Base-by-base conservation (phyloP, 2,329 filamentous ascomycete genomes). In the Exserohilum turcica region DNA sequence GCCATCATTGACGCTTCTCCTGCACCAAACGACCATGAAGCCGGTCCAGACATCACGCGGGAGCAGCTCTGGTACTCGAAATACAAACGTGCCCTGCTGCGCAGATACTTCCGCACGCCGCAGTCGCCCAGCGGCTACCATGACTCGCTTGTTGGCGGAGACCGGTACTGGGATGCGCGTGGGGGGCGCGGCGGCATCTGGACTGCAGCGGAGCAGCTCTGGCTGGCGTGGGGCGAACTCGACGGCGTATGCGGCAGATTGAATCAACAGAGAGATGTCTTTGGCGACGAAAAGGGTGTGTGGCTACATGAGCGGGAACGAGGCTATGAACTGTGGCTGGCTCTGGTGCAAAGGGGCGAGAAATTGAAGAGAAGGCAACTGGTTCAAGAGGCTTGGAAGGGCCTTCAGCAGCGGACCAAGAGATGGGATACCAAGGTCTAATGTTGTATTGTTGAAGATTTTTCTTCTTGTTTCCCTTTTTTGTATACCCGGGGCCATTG, bases 171-270 rank as follows among this genome's bases (percentile, higher is more conserved):
- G 78, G 79, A 83, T 59, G 65, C 73, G 48, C 76, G 80, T 12
- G 81, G 80, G 8, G 81, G 81, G 0, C 75, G 74, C n/a, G 81
- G 81, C 3, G 82, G 82, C 6, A 67, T 82, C 3, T 84, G 82
- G 82, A 82, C 80, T 0, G 77, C 76, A 10, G 69, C 73, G n/a
- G 74, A 74, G 16, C 72, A 75, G 32, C 56, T 60, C 0, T 84
- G 81, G 80, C 54, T 81, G 18, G 74, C 74, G 0, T 81, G 80
- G 70, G 74, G 73, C 6, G 79, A 82, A 19, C 73, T 82, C 5
- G 70, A 73, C 32, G 71, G 71, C 16, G 71, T 73, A 1, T 73
- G 71, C 37, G 71, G 71, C 0, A 59, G 59, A 0, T 27, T 71
- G 27, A 67, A 71, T 10, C 75, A 77, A 2, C 68, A 77, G 18